These are phyloP conservation scores for Russula ochroleuca DNA, from an alignment of 768 basidiomycete genomes.

Conservation along the genomic window DNA sequence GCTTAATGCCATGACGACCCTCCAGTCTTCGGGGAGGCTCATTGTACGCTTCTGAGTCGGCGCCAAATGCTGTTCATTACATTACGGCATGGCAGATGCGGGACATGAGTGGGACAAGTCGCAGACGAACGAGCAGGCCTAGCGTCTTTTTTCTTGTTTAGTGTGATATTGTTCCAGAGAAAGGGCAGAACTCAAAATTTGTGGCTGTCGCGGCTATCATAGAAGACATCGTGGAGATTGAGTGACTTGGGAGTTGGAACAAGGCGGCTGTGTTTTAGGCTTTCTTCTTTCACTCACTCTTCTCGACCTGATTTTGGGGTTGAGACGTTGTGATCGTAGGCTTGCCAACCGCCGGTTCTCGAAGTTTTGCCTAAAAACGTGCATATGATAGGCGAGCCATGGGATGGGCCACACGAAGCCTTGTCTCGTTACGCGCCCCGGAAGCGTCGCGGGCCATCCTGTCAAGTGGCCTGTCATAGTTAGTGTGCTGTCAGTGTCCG, in stretches of 20 bases:
- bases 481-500: neutral
- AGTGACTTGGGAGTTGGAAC: neutral
- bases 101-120: neutral
- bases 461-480: neutral
- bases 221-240: too few relatives aligned
- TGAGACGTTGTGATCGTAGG: neutral
- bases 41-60: neutral
- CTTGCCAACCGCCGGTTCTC: neutral
- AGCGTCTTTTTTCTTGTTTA: neutral
- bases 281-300: neutral
- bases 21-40: neutral
- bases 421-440: neutral
- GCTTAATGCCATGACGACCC: neutral
- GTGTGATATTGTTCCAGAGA: neutral
- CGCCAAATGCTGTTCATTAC: neutral
- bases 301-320: neutral
- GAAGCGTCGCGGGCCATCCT: neutral
- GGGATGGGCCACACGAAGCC: neutral
- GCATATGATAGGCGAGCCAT: too few relatives aligned
- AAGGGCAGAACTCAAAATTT: neutral
- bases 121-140: neutral
- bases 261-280: constrained; percentile 27
- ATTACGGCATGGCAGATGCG: neutral
- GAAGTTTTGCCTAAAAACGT: neutral
- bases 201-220: neutral